Conservation (phyloP, 2,329 filamentous ascomycete species). For the Apiospora malaysiana region DNA sequence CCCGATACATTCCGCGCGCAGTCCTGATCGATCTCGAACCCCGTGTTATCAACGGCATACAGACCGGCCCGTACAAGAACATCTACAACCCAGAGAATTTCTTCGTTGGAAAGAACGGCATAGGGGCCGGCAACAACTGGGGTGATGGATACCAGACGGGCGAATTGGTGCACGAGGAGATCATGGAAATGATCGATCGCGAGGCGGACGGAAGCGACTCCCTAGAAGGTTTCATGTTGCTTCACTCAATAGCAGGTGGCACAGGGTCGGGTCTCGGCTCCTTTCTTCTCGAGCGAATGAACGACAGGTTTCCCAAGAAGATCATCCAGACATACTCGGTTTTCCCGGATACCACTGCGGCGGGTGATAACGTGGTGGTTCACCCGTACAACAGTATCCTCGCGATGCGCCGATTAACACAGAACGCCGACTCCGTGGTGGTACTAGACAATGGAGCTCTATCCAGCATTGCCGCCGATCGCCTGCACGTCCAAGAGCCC, state of each 20-base stretch:
- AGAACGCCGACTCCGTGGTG: conserved; percentile 97
- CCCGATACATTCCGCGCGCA: conserved; percentile 93
- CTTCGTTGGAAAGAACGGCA: conserved; percentile 91
- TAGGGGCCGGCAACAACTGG: conserved; percentile 98
- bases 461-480: conserved; percentile 90
- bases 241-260: conserved; percentile 96
- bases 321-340: conserved; percentile 99
- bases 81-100: conserved; percentile 99
- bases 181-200: conserved; percentile 99
- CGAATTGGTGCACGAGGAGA: conserved; percentile 90
- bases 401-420: conserved; percentile 86
- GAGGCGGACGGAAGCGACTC: conserved; percentile 98
- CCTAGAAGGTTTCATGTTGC: conserved; percentile 97
- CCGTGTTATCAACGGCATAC: conserved; percentile 89
- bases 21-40: conserved; percentile 96
- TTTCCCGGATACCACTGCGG: conserved; percentile 90
- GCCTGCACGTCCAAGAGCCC: conserved; percentile 92
- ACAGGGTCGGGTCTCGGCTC: conserved; percentile 96
- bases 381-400: conserved; percentile 98
- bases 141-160: conserved; percentile 94
- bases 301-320: conserved; percentile 98
- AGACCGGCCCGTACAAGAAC: conserved; percentile 92
- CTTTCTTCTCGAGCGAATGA: conserved; percentile 92
- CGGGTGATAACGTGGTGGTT: conserved; percentile 83
- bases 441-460: conserved; percentile 96